Base-by-base conservation (phyloP, 2,329 filamentous ascomycete species). In the Aspergillus jensenii region DNA sequence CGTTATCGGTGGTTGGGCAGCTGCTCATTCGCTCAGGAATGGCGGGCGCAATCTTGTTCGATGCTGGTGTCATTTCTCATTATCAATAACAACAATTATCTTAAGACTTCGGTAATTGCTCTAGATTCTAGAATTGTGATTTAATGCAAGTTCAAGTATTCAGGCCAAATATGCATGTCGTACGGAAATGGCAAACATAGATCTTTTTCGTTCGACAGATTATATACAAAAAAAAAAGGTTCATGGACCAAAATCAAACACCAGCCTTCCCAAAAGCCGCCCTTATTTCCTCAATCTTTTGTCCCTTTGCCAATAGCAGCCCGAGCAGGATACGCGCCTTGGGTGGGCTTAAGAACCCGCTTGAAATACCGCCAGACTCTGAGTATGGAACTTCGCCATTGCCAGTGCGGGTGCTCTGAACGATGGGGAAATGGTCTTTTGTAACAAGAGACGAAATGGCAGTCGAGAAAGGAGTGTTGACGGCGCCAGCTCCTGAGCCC, bases 361-460 rank as follows among this genome's bases (percentile, higher is more conserved):
- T 67, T 3, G 62, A 62, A 51, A 68, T 67, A 8, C 58, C 55
- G 19, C 56, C 62, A 6, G 44, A 41, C n/a, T 63, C 62, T 0
- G 65, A 62, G 19, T 58, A 55, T 8, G 67, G 66, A 4, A 67
- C 66, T 46, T 69, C 66, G 11, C 65, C 67, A 27, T 67, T 68
- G 3, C 63, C 65, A 14, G 66, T 68, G 21, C 66, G 64, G 15
- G 63, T 62, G 35, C 66, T 68, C 37, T 56, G 45, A 4, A 69
- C 65, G 14, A 69, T 53, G 14, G 67, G 66, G 40, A 68, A 61
- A 6, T 52, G 27, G 6, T 2, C 9, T 45, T 17, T 63, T 53
- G 1, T 59, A 58, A 60, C 57, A 17, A 67, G 60, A 11, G 57
- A 45, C 43, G 66, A 61, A 17, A 64, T 62, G 9, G 52, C 31